These are phyloP conservation scores for Venustampulla echinocandica DNA, from an alignment of 495 filamentous ascomycete species.

Conservation along the genomic window DNA sequence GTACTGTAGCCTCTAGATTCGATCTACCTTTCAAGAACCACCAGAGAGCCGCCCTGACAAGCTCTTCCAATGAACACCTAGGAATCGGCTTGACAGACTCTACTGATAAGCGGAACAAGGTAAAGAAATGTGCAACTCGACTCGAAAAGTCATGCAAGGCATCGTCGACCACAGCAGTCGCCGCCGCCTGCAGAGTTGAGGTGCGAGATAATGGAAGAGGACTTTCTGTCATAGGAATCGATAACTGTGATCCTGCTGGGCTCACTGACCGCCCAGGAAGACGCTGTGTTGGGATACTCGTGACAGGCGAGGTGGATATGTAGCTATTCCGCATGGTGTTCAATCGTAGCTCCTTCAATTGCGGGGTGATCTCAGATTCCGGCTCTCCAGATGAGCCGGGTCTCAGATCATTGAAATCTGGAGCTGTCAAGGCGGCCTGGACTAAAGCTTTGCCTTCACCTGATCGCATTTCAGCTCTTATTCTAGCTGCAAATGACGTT, in stretches of 20 bases:
- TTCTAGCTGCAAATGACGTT: conserved; percentile 40
- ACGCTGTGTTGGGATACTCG: neutral
- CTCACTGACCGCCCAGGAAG: neutral
- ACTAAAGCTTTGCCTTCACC: conserved; percentile 66
- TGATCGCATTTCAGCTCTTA: conserved; percentile 64
- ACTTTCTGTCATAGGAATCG: conserved; percentile 1
- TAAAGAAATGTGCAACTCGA: conserved; percentile 57
- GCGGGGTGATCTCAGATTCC: conserved; percentile 2
- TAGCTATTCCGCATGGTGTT: conserved; percentile 15
- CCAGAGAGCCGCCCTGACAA: conserved; percentile 67
- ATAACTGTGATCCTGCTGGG: neutral
- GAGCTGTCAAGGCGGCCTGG: conserved; percentile 29
- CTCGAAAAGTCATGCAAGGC: conserved; percentile 58
- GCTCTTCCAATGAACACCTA: conserved; percentile 49
- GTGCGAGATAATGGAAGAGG: conserved; percentile 1
- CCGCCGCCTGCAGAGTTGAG: conserved; percentile 14
- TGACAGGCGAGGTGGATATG: neutral
- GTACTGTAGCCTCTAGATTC: conserved; percentile 59
- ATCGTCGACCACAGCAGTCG: conserved; percentile 42
- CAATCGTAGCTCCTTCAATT: conserved; percentile 13
- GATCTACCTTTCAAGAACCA: conserved; percentile 79
- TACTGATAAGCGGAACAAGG: conserved; percentile 60
- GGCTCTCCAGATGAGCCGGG: conserved; percentile 7
- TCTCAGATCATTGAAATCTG: conserved; percentile 21
- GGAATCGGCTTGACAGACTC: conserved; percentile 58